Conservation (phyloP, 2,329 filamentous ascomycete genomes). For the Cucurbitaria berberidis region DNA sequence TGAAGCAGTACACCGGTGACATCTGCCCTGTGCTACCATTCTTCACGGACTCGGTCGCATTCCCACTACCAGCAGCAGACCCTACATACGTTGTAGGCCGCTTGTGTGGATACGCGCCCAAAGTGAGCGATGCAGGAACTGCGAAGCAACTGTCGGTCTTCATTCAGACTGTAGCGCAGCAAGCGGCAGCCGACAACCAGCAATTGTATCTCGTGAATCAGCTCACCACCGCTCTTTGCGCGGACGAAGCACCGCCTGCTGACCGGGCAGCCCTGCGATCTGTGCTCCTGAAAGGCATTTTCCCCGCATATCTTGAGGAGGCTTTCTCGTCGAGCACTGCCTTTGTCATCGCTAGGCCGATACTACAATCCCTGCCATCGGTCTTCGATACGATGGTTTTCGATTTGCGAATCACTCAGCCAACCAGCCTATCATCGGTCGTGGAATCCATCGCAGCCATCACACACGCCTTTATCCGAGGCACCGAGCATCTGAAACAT, state of each 20-base stretch:
- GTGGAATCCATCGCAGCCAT: slow-evolving; percentile 47
- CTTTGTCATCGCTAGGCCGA: slow-evolving; percentile 60
- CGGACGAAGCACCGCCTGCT: slow-evolving; percentile 51
- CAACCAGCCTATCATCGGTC: slow-evolving; percentile 46
- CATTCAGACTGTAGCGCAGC: slow-evolving; percentile 64
- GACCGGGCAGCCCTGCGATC: slow-evolving; percentile 56
- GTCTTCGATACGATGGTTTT: slow-evolving; percentile 55
- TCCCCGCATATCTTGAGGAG: slow-evolving; percentile 63
- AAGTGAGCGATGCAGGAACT: slow-evolving; percentile 56
- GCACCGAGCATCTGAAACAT: slow-evolving; percentile 46
- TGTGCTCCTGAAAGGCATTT: slow-evolving; percentile 60
- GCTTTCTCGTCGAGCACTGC: slow-evolving; percentile 54
- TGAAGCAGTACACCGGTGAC: slow-evolving; percentile 66
- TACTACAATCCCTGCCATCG: slow-evolving; percentile 56
- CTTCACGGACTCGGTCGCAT: slow-evolving; percentile 65
- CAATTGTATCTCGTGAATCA: slow-evolving; percentile 63
- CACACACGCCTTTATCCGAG: slow-evolving; percentile 47
- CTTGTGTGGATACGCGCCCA: slow-evolving; percentile 64
- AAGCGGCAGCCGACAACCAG: slow-evolving; percentile 64
- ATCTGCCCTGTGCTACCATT: slow-evolving; percentile 64
- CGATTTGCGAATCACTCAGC: slow-evolving; percentile 53
- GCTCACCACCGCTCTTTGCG: slow-evolving; percentile 57
- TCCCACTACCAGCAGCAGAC: slow-evolving; percentile 65
- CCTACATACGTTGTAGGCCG: slow-evolving; percentile 68
- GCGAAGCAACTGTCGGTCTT: slow-evolving; percentile 64